Percentiles rank a stretch among this genome's conserved stretches.
Evolutionary conservation across 1,284 basidiomycete genomes (phyloP).

Genomic region (Ceraceosorus bombacis): DNA sequence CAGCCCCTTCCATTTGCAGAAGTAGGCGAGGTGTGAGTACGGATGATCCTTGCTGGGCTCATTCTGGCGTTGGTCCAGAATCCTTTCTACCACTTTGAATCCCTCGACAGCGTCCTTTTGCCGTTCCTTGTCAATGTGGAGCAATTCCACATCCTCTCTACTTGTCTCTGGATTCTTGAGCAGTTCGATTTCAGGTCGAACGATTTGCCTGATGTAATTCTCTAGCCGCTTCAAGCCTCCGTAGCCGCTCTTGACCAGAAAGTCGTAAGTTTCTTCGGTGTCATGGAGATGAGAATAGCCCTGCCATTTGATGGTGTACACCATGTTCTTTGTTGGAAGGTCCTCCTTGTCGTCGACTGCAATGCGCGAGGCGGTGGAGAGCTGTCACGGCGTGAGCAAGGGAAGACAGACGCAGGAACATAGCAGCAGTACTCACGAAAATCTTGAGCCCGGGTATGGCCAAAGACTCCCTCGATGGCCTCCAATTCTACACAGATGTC

Average conservation of each 20-base stretch:
- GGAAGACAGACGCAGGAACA: not conserved
- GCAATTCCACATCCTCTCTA: slow-evolving; percentile 78
- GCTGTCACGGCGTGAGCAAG: not conserved
- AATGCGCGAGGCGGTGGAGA: not conserved
- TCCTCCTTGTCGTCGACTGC: slow-evolving; percentile 30
- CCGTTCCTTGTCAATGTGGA: slow-evolving; percentile 74
- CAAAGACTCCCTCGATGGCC: slow-evolving; percentile 50
- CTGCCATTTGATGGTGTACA: slow-evolving; percentile 52
- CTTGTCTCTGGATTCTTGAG: slow-evolving; percentile 64
- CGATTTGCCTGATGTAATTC: slow-evolving; percentile 87
- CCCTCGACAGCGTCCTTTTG: slow-evolving; percentile 81
- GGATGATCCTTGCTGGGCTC: slow-evolving; percentile 57
- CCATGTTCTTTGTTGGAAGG: slow-evolving; percentile 48
- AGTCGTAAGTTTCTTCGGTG: slow-evolving; percentile 92
- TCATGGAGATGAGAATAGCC: slow-evolving; percentile 58
- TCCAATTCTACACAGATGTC: slow-evolving; percentile 27
- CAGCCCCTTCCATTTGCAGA: slow-evolving; percentile 94
- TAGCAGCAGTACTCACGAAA: slow-evolving; percentile 3
- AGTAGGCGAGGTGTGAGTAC: slow-evolving; percentile 65
- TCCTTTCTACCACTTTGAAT: slow-evolving; percentile 84
- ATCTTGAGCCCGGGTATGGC: slow-evolving; percentile 48
- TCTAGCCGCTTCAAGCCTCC: slow-evolving; percentile 92
- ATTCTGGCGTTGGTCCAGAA: slow-evolving; percentile 72
- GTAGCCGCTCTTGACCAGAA: slow-evolving; percentile 63
- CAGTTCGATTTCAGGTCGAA: slow-evolving; percentile 64